Percentiles rank a stretch among this genome's conserved stretches.
Conservation (phyloP, 352 stramenopile genomes). For the Pythium phragmiticola region DNA sequence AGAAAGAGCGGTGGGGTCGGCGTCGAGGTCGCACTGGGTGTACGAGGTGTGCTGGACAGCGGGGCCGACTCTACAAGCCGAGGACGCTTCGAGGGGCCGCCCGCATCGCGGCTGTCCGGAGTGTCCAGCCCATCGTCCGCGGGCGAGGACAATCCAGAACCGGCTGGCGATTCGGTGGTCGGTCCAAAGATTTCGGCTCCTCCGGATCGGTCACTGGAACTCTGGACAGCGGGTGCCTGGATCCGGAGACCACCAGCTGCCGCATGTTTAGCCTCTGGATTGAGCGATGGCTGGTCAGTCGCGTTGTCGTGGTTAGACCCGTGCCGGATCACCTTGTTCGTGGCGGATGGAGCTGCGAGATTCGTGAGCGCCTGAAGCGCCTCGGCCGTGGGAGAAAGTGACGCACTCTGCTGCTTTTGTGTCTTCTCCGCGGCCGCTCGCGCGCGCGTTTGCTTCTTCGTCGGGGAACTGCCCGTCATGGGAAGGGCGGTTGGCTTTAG, state of each 20-base stretch:
- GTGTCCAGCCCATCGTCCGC: slow-evolving; percentile 37
- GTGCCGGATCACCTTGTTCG: not conserved
- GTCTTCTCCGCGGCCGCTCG: not conserved
- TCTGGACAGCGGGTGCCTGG: slow-evolving; percentile 17
- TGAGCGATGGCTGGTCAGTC: not conserved
- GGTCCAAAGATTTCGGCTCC: slow-evolving; percentile 1
- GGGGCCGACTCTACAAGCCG: slow-evolving; percentile 3
- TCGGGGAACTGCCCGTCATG: slow-evolving; percentile 1
- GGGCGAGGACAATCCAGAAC: slow-evolving; percentile 35
- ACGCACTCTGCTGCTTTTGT: not conserved
- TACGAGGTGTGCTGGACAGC: not conserved
- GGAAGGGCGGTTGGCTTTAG: not conserved
- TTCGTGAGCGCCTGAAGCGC: slow-evolving; percentile 30
- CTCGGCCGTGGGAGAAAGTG: slow-evolving; percentile 10
- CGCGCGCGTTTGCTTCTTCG: slow-evolving; percentile 3
- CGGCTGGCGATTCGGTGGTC: slow-evolving; percentile 22
- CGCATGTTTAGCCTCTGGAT: not conserved
- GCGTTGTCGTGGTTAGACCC: slow-evolving; percentile 1
- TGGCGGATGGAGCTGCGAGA: not conserved
- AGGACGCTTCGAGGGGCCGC: slow-evolving; percentile 13
- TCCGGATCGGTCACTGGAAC: not conserved
- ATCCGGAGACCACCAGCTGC: slow-evolving; percentile 16
- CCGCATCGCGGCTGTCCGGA: slow-evolving; percentile 28
- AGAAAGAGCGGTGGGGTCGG: slow-evolving; percentile 63
- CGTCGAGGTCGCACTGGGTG: not conserved